These are phyloP conservation scores for Paecilomyces dactylethromorphus DNA, from an alignment of 2,329 filamentous ascomycete genomes.

Conservation along the genomic window DNA sequence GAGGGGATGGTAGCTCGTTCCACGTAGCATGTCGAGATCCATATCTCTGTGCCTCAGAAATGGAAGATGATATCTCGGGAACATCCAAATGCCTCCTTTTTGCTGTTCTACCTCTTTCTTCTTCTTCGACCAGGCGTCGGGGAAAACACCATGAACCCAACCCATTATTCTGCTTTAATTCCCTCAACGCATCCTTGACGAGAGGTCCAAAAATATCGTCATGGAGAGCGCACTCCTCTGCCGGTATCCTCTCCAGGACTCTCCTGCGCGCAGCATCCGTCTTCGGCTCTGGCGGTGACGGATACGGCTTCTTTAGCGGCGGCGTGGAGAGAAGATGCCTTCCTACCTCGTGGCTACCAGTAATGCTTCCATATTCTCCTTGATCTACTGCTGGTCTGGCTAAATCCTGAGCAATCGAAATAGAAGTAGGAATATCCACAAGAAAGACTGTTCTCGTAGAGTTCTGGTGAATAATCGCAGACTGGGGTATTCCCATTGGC, in stretches of 20 bases:
- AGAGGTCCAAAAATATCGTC: slow-evolving; percentile 9
- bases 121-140: slow-evolving; percentile 8
- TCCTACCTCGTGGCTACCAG: slow-evolving; percentile 1
- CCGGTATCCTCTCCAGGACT: slow-evolving; percentile 29
- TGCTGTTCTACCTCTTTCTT: slow-evolving; percentile 5
- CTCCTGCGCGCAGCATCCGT: slow-evolving; percentile 35
- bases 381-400: slow-evolving; percentile 8
- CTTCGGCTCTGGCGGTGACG: slow-evolving; percentile 45
- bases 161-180: slow-evolving; percentile 17
- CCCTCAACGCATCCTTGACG: slow-evolving; percentile 34
- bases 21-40: neutral
- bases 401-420: slow-evolving; percentile 46
- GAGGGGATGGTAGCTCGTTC: slow-evolving; percentile 11
- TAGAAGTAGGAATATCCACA: slow-evolving; percentile 54
- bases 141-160: slow-evolving; percentile 28
- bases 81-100: neutral
- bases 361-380: slow-evolving; percentile 7
- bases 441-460: slow-evolving; percentile 39
- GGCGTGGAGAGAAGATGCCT: slow-evolving; percentile 28
- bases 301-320: slow-evolving; percentile 43
- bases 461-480: slow-evolving; percentile 47
- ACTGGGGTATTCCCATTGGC: neutral
- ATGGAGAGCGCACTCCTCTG: slow-evolving; percentile 21
- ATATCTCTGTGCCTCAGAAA: neutral
- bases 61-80: neutral